A percentile compares a stretch with the other conserved stretches of the same genome.
Conservation (phyloP, 2,329 filamentous ascomycete genomes). For the Pezicula neosporulosa region DNA sequence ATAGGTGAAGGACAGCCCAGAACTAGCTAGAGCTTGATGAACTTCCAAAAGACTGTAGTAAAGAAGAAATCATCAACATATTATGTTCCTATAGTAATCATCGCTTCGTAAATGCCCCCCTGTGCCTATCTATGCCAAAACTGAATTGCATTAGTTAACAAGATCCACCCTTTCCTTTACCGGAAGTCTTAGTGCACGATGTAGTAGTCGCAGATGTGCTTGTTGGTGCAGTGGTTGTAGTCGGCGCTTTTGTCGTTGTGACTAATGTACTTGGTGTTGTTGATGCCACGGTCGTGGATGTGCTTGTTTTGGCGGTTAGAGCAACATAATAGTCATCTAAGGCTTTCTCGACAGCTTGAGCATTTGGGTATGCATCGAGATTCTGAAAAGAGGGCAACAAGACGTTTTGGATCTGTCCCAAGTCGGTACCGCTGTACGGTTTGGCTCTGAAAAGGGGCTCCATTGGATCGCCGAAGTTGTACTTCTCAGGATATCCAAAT, state of each 20-base stretch:
- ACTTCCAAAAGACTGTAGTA: no score
- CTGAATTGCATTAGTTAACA: no score
- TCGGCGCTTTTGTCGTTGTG: not conserved
- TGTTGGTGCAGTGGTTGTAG: no score
- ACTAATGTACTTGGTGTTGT: not conserved
- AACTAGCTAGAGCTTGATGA: no score
- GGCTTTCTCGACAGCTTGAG: slow-evolving; percentile 7
- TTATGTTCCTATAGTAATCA: no score
- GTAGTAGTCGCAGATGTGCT: not conserved
- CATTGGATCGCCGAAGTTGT: slow-evolving; percentile 21
- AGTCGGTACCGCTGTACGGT: slow-evolving; percentile 8
- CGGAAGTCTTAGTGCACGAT: not conserved
- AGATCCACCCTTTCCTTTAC: no score
- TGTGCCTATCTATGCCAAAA: no score
- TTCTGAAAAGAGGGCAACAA: slow-evolving; percentile 15
- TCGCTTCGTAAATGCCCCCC: no score
- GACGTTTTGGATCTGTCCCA: slow-evolving; percentile 8
- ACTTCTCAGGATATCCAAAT: slow-evolving; percentile 16
- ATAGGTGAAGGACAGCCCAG: no score
- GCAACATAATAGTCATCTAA: slow-evolving; percentile 11
- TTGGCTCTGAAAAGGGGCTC: slow-evolving; percentile 18
- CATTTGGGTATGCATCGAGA: slow-evolving; percentile 21
- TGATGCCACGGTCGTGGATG: no score
- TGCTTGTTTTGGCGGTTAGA: not conserved
- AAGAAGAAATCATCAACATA: no score